Evolutionary conservation across 2,329 filamentous ascomycete species (phyloP).

Genomic region (Oidium heveae): DNA sequence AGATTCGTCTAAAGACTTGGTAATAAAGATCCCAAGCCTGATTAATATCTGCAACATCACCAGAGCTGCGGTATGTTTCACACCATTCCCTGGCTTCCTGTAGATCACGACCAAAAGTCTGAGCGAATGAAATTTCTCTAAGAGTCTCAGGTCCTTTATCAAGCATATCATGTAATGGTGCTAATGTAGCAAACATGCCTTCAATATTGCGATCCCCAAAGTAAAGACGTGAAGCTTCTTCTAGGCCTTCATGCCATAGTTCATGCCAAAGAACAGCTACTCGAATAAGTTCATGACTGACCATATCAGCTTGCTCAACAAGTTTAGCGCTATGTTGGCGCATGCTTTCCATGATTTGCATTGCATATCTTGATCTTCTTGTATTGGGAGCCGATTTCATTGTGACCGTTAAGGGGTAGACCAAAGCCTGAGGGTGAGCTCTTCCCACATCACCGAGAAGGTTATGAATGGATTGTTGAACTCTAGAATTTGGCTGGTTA

Average conservation of each 20-base stretch:
- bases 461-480: slow-evolving; percentile 77
- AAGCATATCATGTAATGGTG: slow-evolving; percentile 74
- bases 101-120: slow-evolving; percentile 87
- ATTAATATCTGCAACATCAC: slow-evolving; percentile 82
- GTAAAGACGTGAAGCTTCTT: slow-evolving; percentile 88
- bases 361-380: slow-evolving; percentile 64
- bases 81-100: slow-evolving; percentile 93
- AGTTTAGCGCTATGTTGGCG: slow-evolving; percentile 76
- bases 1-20: slow-evolving; percentile 90
- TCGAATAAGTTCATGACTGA: slow-evolving; percentile 88
- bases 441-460: slow-evolving; percentile 80
- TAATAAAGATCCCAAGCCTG: slow-evolving; percentile 99
- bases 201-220: slow-evolving; percentile 96
- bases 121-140: slow-evolving; percentile 87
- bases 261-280: slow-evolving; percentile 97
- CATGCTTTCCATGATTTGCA: slow-evolving; percentile 94
- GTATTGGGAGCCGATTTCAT: slow-evolving; percentile 80
- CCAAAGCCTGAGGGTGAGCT: slow-evolving; percentile 81
- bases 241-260: slow-evolving; percentile 91
- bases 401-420: slow-evolving; percentile 90
- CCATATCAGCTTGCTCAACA: slow-evolving; percentile 82
- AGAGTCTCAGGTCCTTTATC: slow-evolving; percentile 81
- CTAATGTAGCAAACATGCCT: slow-evolving; percentile 82
- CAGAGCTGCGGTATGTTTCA: slow-evolving; percentile 66
- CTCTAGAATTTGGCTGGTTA: slow-evolving; percentile 76